phyloP scores from a whole-genome alignment of 495 filamentous ascomycete species.

The Neurospora sp. region DNA sequence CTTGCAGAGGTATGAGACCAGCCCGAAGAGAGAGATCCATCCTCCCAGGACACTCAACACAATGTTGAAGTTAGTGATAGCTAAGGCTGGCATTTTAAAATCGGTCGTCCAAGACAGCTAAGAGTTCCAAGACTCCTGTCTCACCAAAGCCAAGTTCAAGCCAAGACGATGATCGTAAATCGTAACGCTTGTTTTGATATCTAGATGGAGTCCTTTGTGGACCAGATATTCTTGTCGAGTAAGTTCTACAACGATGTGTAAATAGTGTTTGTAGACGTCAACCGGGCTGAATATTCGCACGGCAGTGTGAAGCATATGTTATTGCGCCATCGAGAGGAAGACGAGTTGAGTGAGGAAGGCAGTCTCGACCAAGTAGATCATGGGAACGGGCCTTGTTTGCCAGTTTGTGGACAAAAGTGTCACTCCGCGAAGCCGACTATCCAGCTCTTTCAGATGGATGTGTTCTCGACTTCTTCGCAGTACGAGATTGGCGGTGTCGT shows the following conservation, averaged over 20 bases:
- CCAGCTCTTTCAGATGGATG: background rate
- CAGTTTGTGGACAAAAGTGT: background rate
- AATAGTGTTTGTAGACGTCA: background rate
- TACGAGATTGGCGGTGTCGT: background rate
- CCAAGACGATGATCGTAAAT: background rate
- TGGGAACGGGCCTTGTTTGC: background rate
- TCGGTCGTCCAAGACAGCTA: background rate
- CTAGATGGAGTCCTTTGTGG: slow-evolving; percentile 2
- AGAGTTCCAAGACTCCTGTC: background rate
- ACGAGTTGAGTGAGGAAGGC: background rate
- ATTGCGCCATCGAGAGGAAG: background rate
- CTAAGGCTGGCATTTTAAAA: slow-evolving; percentile 64
- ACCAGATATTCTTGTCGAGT: background rate
- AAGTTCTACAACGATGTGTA: background rate
- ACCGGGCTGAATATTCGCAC: background rate
- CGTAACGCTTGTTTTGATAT: slow-evolving; percentile 8
- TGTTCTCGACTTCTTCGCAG: background rate
- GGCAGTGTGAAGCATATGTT: background rate
- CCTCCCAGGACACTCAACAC: slow-evolving; percentile 73
- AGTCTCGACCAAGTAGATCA: background rate
- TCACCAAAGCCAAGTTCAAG: background rate
- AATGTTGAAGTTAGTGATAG: slow-evolving; percentile 79
- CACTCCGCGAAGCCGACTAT: background rate
- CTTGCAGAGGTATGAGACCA: slow-evolving; percentile 83
- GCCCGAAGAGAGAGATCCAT: slow-evolving; percentile 78